These are phyloP conservation scores for Penicillium macrosclerotiorum DNA, from an alignment of 495 filamentous ascomycete species.

Conservation along the genomic window DNA sequence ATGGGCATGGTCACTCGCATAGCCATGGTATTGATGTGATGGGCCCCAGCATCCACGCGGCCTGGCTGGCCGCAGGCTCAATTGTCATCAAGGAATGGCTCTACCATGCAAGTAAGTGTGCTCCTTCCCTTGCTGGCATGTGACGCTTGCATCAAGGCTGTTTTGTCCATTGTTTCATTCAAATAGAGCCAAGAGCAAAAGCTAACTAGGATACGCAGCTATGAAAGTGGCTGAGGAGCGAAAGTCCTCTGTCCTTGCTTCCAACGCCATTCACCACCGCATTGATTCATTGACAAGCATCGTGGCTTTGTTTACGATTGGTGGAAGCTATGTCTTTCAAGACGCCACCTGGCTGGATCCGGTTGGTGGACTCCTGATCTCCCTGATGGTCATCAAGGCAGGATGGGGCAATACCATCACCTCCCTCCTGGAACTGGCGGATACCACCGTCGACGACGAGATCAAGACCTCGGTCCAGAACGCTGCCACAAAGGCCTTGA, in stretches of 20 bases:
- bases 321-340: conserved; percentile 79
- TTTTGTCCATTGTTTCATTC: too few species aligned
- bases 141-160: too few species aligned
- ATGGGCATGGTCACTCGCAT: conserved; percentile 63
- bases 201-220: too few species aligned
- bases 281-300: conserved; percentile 93
- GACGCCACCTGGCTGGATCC: conserved; percentile 91
- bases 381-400: conserved; percentile 86
- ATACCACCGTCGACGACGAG: conserved; percentile 83
- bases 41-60: conserved; percentile 84
- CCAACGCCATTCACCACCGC: conserved; percentile 94
- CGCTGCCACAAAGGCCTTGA: conserved; percentile 59
- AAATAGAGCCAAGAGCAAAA: too few species aligned
- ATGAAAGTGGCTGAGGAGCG: conserved; percentile 95
- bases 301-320: conserved; percentile 83
- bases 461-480: conserved; percentile 66
- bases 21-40: conserved; percentile 55
- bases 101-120: conserved; percentile 83
- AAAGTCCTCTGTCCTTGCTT: conserved; percentile 94
- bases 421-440: conserved; percentile 82
- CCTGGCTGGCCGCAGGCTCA: conserved; percentile 90
- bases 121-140: neutral
- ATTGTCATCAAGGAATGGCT: conserved; percentile 95
- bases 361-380: conserved; percentile 89
- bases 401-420: conserved; percentile 81